Evolutionary conservation across 2,329 filamentous ascomycete genomes (phyloP), one percentile per base, ranked within the genome.

Genomic region (Penicillium brasilianum): DNA sequence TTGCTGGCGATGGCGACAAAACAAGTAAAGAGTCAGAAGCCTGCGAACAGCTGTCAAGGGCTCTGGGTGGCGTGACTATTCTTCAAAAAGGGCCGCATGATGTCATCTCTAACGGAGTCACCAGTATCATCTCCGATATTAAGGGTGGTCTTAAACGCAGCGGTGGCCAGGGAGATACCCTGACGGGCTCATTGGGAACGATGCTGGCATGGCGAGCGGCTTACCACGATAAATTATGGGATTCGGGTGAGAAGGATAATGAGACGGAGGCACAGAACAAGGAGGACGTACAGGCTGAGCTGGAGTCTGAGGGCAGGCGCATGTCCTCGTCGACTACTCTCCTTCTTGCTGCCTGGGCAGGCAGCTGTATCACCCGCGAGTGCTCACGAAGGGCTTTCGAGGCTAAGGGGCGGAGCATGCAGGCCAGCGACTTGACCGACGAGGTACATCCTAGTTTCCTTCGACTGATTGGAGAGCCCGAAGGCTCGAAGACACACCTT

Each of bases 101-200:
- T 77, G 87, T 90, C 66, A 91, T 99, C 62, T 92, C 89, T 2
- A 91, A 97, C 70, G 92, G 93, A 13, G 81, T 85, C 60, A 83
- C 83, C 57, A 96, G 91, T n/a, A 78, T 93, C 28, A 81, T 90
- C 0, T 90, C 89, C 28, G 93, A 97, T 68, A 79, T 93, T 2
- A 80, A 87, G 71, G 95, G 95, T 9, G 94, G 94, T 0, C 78
- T 88, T 76, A 99, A 99, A 85, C 84, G 95, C 66, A 94, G 91
- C 60, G 95, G 94, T 51, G 95, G 95, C 0, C 95, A 99, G 79
- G 95, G 95, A 1, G 95, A 99, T 78, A 98, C 95, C 4, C 81
- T 99, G 66, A 98, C 95, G 0, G 95, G 95, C 1, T 88, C 88
- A 36, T 81, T 99, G 66, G 95, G 91, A 1, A 98, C 95, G 3